A percentile compares a stretch with the other conserved stretches of the same genome.
These are phyloP conservation scores for Hirsutella thompsonii DNA, from an alignment of 2,329 filamentous ascomycete species.

Conservation along the genomic window DNA sequence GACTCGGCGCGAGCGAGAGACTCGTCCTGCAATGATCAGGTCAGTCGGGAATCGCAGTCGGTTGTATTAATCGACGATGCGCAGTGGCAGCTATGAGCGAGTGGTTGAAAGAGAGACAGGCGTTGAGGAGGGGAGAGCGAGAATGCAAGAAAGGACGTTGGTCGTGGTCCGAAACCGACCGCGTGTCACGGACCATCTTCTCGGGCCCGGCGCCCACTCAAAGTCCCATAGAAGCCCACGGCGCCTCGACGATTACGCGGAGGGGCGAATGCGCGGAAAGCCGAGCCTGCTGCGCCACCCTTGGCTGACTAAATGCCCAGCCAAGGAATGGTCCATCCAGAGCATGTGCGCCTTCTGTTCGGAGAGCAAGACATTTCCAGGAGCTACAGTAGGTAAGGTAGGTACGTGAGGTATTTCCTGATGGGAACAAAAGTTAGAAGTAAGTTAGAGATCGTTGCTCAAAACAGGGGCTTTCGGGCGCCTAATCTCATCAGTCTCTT, in stretches of 20 bases:
- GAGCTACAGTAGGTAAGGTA: too few relatives aligned
- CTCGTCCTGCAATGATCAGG: not conserved
- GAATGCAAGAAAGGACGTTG: not conserved
- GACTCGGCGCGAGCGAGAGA: not conserved
- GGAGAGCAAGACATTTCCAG: too few relatives aligned
- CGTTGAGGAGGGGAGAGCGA: not conserved
- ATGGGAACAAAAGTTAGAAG: too few relatives aligned
- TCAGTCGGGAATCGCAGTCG: too few relatives aligned
- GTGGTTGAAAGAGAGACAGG: not conserved
- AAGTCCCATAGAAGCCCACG: not conserved
- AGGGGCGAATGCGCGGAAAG: constrained; percentile 12
- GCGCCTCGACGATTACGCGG: constrained; percentile 4
- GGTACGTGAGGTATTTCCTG: too few relatives aligned
- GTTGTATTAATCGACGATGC: too few relatives aligned
- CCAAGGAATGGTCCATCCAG: too few relatives aligned
- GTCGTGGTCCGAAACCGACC: constrained; percentile 4
- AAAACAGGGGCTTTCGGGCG: too few relatives aligned
- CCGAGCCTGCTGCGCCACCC: constrained; percentile 19
- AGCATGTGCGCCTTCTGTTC: too few relatives aligned
- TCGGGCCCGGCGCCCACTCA: not conserved
- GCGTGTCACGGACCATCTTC: constrained; percentile 3
- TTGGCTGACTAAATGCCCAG: constrained; percentile 10
- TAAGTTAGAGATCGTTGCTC: too few relatives aligned
- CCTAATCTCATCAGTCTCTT: too few relatives aligned
- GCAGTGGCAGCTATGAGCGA: too few relatives aligned